These are phyloP conservation scores for Xylariomycetidae sp. DNA, from an alignment of 2,329 filamentous ascomycete genomes.

Conservation along the genomic window DNA sequence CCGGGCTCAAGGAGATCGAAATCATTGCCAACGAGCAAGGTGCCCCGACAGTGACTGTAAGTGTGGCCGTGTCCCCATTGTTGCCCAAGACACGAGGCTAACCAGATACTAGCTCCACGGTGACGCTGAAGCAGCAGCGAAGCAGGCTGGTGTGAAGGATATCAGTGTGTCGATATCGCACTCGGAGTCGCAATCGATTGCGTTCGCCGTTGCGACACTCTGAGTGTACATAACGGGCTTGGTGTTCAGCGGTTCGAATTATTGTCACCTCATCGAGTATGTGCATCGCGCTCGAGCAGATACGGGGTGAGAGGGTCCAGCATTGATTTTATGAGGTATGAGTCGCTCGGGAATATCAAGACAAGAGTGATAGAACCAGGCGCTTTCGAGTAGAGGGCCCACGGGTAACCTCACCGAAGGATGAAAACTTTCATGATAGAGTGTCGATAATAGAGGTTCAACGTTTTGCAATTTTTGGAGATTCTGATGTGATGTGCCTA, in stretches of 20 bases:
- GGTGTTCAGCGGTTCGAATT: slow-evolving; percentile 4
- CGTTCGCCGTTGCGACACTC: slow-evolving; percentile 81
- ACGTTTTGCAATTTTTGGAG: no score
- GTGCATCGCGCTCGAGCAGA: slow-evolving; percentile 1
- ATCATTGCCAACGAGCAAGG: slow-evolving; percentile 76
- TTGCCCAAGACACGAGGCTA: no score
- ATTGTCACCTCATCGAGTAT: slow-evolving; percentile 4
- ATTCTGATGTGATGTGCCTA: no score
- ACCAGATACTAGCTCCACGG: slow-evolving; percentile 66
- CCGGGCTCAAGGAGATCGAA: slow-evolving; percentile 90
- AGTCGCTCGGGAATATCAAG: no score
- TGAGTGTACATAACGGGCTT: slow-evolving; percentile 32
- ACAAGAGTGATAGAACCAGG: no score
- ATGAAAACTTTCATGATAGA: no score
- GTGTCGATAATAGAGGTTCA: no score
- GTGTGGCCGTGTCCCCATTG: no score
- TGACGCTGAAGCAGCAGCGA: slow-evolving; percentile 75
- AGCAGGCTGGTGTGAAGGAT: slow-evolving; percentile 77
- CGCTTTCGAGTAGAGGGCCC: no score
- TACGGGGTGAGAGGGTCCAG: slow-evolving; percentile 1
- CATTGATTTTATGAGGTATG: slow-evolving; percentile 1
- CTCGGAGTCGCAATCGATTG: slow-evolving; percentile 88
- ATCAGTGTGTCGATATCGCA: slow-evolving; percentile 95
- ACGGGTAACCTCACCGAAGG: no score
- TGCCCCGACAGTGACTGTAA: slow-evolving; percentile 78